phyloP scores from a whole-genome alignment of 192 early-diverging fungal genomes.

The Podila verticillata region DNA sequence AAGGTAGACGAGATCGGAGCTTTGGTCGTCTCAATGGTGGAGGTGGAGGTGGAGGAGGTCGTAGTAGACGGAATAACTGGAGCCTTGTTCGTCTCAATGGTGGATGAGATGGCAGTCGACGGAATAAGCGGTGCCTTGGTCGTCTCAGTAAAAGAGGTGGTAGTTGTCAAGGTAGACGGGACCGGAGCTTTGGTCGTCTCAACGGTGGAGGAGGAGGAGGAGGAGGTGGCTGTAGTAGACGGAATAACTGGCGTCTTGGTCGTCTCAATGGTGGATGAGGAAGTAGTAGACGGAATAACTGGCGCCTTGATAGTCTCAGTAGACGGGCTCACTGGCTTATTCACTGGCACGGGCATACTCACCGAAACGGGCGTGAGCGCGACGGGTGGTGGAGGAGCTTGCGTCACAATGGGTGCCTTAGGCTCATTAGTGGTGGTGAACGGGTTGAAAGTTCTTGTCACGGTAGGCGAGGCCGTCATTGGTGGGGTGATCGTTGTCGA shows the following conservation, averaged over 20 bases:
- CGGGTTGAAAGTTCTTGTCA: not conserved
- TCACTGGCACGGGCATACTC: too few species aligned
- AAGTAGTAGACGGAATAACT: too few species aligned
- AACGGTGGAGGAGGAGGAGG: not conserved
- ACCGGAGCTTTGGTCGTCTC: not conserved
- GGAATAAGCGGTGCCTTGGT: not conserved
- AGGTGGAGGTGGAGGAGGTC: too few species aligned
- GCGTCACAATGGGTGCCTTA: not conserved
- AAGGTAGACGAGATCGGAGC: not conserved
- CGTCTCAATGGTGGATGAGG: too few species aligned
- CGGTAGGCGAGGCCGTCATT: not conserved
- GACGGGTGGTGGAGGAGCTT: not conserved
- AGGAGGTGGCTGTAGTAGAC: not conserved
- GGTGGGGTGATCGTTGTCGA: not conserved
- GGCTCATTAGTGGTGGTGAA: too few species aligned
- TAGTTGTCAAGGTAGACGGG: not conserved
- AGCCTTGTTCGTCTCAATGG: not conserved
- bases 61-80: not conserved
- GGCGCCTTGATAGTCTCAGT: too few species aligned
- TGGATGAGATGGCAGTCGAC: not conserved
- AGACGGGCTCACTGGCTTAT: too few species aligned
- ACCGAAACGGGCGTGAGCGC: too few species aligned
- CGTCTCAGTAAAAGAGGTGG: not conserved
- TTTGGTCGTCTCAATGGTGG: not conserved
- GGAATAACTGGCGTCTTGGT: too few species aligned